Base-by-base conservation (phyloP, 208 protist species). In the Histomonas meleagridis region DNA sequence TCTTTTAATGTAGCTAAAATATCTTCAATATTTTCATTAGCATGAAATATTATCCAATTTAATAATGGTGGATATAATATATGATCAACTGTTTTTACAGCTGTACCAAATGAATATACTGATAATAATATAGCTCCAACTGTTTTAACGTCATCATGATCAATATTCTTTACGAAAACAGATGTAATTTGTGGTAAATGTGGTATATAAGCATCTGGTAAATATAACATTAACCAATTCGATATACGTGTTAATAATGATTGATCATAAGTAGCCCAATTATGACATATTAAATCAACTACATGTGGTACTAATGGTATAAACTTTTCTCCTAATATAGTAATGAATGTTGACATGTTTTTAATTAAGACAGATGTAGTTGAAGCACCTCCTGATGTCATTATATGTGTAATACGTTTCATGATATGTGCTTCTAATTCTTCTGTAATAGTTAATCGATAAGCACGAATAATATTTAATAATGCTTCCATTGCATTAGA, bases 61-160 rank as follows among this genome's bases (percentile, higher is more conserved):
- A 86, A 55, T 26, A 86, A 57, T 49, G 76, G 76, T 51, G 76
- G 76, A 38, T 55, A 38, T 5, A 86, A 57, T 23, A 86, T 86
- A 26, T 86, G 76, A 38, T 43, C 12, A 46, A 86, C 46, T 18
- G 4, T 55, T 18, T 1, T 1, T 10, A 86, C 26, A 32, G 14
- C 43, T 55, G 9, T 21, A 7, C 46, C 46, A 35, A 86, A 86
- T 51, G 14, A 32, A 5, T 38, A 40, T 12, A 86, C 18, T 43
- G 18, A 32, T 4, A n/a, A 32, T 9, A 86, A 48, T 38, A 86
- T 86, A 18, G 76, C 23, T n/a, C 38, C 32, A 38, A 55, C 46
- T n/a, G 40, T 86, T 28, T 86, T 86, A 7, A 46, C 23, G 12
- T 43, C 40, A 55, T 26, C 18, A 5, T 28, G 7, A 12, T 21